Evolutionary conservation across 75 land plant genomes (phyloP).

Genomic region (Pinus tabuliformis): DNA sequence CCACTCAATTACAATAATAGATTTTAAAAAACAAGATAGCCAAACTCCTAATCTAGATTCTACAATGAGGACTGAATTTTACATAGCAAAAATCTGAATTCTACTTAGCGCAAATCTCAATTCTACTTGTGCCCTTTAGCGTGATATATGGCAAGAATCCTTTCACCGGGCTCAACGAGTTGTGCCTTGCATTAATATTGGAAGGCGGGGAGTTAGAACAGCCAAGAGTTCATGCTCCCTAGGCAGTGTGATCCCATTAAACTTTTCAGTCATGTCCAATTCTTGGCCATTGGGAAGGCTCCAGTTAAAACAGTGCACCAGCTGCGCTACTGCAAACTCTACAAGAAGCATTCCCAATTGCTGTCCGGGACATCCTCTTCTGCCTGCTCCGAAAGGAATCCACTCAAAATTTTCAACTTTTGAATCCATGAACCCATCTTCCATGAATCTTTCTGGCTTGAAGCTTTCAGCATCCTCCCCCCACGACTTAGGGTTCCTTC

Average conservation of each 20-base stretch:
- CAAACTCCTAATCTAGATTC: too few species aligned
- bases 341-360: background rate
- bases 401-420: background rate
- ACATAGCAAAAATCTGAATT: too few species aligned
- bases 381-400: conserved; percentile 10
- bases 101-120: too few species aligned
- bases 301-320: conserved; percentile 11
- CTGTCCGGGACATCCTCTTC: background rate
- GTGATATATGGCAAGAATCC: too few species aligned
- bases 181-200: too few species aligned
- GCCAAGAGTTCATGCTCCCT: background rate
- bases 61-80: too few species aligned
- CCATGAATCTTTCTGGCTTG: conserved; percentile 6
- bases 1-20: too few species aligned
- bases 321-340: background rate
- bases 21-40: too few species aligned
- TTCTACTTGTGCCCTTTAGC: too few species aligned
- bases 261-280: background rate
- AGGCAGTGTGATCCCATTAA: background rate
- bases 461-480: background rate
- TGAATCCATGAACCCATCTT: background rate
- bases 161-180: too few species aligned
- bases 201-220: background rate
- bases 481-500: background rate
- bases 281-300: background rate